phyloP scores from a whole-genome alignment of 2,329 filamentous ascomycete species.

The Emmonsia crescens region DNA sequence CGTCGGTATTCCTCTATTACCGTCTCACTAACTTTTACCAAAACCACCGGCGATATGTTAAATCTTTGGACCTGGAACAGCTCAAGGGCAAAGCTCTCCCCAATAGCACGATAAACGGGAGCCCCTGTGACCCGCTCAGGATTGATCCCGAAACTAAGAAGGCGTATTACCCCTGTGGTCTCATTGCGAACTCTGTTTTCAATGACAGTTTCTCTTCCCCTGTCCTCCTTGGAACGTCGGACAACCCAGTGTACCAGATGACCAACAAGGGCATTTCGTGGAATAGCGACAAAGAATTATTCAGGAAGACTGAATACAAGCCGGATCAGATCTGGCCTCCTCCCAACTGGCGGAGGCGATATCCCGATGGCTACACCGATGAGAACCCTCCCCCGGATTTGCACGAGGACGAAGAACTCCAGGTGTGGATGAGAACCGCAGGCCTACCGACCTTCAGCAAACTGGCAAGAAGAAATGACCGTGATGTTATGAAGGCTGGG shows the following conservation, averaged over 20 bases:
- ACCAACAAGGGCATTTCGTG: conserved; percentile 71
- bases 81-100: conserved; percentile 60
- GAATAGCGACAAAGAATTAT: conserved; percentile 70
- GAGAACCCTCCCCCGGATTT: conserved; percentile 59
- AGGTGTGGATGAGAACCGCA: conserved; percentile 98
- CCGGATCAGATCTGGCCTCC: conserved; percentile 61
- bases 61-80: conserved; percentile 74
- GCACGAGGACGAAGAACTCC: conserved; percentile 68
- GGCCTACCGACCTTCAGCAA: conserved; percentile 93
- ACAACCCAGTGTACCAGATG: conserved; percentile 59
- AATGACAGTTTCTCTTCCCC: conserved; percentile 78
- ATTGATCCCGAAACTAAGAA: conserved; percentile 43
- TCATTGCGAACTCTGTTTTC: conserved; percentile 95
- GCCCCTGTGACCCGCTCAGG: conserved; percentile 66
- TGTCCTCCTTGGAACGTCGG: conserved; percentile 43
- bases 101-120: conserved; percentile 49
- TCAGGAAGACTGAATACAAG: conserved; percentile 58
- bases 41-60: conserved; percentile 93
- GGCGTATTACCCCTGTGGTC: conserved; percentile 85
- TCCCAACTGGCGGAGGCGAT: conserved; percentile 70
- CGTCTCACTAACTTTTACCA: conserved; percentile 97
- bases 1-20: conserved; percentile 89
- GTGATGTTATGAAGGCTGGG: conserved; percentile 54
- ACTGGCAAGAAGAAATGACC: conserved; percentile 73
- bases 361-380: conserved; percentile 57